phyloP scores from a whole-genome alignment of 169 alveolate genomes.

The Cryptosporidium ryanae region DNA sequence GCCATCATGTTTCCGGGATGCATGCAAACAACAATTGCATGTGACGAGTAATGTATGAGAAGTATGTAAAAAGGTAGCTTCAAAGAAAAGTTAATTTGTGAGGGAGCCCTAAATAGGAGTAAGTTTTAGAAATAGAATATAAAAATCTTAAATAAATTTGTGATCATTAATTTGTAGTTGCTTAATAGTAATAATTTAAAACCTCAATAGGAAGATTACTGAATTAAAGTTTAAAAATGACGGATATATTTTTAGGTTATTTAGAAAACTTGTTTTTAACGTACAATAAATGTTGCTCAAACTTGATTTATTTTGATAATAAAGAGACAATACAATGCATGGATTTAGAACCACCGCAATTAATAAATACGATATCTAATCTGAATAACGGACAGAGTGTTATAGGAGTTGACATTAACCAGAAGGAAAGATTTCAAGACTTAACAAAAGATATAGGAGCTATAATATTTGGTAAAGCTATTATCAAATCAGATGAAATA shows the following conservation, averaged over 20 bases:
- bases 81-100: no score
- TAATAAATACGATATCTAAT: constrained; percentile 27
- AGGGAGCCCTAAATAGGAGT: no score
- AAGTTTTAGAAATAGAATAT: no score
- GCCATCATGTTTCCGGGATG: no score
- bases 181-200: no score
- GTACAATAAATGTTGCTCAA: constrained; percentile 28
- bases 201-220: no score
- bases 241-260: neutral
- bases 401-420: constrained; percentile 34
- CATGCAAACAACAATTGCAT: no score
- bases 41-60: no score
- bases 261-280: neutral
- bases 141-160: no score
- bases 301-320: constrained; percentile 15
- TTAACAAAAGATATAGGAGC: constrained; percentile 21
- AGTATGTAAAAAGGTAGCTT: neutral
- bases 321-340: constrained; percentile 31
- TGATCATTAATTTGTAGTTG: no score
- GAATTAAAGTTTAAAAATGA: neutral
- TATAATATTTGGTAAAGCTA: constrained; percentile 26
- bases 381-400: neutral
- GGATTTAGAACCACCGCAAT: constrained; percentile 72
- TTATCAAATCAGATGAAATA: neutral
- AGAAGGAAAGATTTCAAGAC: constrained; percentile 10